Evolutionary conservation across 2,329 filamentous ascomycete genomes (phyloP), one percentile per base, ranked within the genome.

Genomic region (Lecanosticta acicola): DNA sequence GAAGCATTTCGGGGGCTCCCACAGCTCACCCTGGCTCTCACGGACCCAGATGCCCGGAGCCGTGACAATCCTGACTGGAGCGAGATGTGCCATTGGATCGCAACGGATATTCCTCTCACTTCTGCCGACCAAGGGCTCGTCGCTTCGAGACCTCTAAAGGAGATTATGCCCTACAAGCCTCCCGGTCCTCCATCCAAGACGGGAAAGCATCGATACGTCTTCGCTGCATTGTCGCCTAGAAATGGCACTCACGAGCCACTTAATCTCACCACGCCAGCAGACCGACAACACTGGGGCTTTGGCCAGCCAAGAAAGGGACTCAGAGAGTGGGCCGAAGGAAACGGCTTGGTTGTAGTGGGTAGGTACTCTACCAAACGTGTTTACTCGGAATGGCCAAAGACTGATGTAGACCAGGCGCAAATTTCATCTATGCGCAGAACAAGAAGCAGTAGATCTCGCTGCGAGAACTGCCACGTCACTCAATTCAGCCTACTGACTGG

Each of bases 41-140:
- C 77, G 1, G 77, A 81, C 56, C 78, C 78, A 0, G 77, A 81
- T 60, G 77, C 77, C n/a, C 76, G 74, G 2, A 74, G 70, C 7
- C 70, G 71, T 35, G 63, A 72, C 1, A 60, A 80, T 49, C 76
- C 77, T 1, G 67, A 75, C 44, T 79, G 75, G 75, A 69, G 68
- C 16, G 73, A 81, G 50, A 73, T 80, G 63, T 80, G 76, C 56
- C 78, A 80, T 58, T 80, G 76, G 76, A 68, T 74, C 41, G 64
- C 64, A 1, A 62, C 69, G 7, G 65, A 67, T 19, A 55, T 71
- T 4, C 55, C 60, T 1, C 42, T 69, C 2, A 50, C 54, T 2
- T 39, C 46, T 16, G 45, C 26, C 21, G 45, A 40, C 20, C 29
- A 21, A 4, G 41, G 35, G 32, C 34, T 35, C 21, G 14, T 19